Percentiles rank a stretch among this genome's conserved stretches.
These are phyloP conservation scores for Fusarium miscanthi DNA, from an alignment of 2,329 filamentous ascomycete species.

Conservation along the genomic window DNA sequence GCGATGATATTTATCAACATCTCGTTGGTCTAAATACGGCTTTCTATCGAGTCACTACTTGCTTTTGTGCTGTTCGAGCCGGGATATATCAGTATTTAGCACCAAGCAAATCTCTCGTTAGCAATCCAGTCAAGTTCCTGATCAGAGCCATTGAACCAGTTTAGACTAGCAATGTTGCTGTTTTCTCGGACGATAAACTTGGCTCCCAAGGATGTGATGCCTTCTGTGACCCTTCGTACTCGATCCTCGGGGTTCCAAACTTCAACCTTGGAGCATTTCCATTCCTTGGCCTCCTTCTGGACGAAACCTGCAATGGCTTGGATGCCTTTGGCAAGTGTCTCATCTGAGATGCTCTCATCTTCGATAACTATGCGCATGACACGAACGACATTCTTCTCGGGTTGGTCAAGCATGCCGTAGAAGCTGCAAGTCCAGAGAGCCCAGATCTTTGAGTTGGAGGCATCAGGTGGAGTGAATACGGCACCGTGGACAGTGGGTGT, in stretches of 20 bases:
- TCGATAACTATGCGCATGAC: constrained; percentile 77
- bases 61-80: not conserved
- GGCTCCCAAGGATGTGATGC: constrained; percentile 59
- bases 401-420: constrained; percentile 63
- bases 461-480: constrained; percentile 63
- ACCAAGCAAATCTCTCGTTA: constrained; percentile 85
- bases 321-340: constrained; percentile 64
- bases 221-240: constrained; percentile 59
- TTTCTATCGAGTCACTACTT: not conserved
- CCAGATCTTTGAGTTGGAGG: constrained; percentile 71
- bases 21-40: constrained; percentile 22
- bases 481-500: constrained; percentile 76
- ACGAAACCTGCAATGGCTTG: constrained; percentile 74
- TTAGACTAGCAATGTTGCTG: constrained; percentile 76
- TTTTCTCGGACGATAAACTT: constrained; percentile 66
- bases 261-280: constrained; percentile 76
- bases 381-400: constrained; percentile 74
- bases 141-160: constrained; percentile 72
- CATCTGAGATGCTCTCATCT: constrained; percentile 54
- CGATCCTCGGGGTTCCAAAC: constrained; percentile 83
- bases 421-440: constrained; percentile 77
- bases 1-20: constrained; percentile 28
- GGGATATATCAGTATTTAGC: constrained; percentile 55
- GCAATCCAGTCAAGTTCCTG: constrained; percentile 75
- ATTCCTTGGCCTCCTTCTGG: constrained; percentile 75